A percentile compares a stretch with the other conserved stretches of the same genome.
phyloP scores from a whole-genome alignment of 2,329 filamentous ascomycete species.

The Xylaria sp. region DNA sequence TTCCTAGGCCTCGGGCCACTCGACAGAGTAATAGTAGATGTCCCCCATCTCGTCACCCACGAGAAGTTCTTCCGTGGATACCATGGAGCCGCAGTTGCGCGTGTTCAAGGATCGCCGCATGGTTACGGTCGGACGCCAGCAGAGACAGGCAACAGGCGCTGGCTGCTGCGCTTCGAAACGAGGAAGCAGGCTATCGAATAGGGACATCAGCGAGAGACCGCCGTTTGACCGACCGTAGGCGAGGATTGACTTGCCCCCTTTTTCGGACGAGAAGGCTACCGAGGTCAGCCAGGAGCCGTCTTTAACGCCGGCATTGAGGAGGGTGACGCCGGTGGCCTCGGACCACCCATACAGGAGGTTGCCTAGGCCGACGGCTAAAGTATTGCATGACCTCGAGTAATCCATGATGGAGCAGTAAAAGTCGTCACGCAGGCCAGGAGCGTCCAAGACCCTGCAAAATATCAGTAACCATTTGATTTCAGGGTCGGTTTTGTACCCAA shows the following conservation, averaged over 20 bases:
- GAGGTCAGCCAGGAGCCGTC: conserved; percentile 77
- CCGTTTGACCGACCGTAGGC: conserved; percentile 86
- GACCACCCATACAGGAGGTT: conserved; percentile 90
- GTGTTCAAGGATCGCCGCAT: conserved; percentile 64
- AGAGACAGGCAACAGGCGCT: conserved; percentile 79
- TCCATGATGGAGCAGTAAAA: conserved; percentile 94
- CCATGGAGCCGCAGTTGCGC: conserved; percentile 58
- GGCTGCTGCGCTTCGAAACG: conserved; percentile 81
- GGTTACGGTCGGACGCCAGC: conserved; percentile 76
- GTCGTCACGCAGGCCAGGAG: conserved; percentile 88
- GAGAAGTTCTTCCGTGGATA: conserved; percentile 82
- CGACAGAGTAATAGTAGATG: conserved; percentile 88
- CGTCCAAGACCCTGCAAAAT: conserved; percentile 77
- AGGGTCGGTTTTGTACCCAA: conserved; percentile 30
- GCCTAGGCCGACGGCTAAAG: conserved; percentile 84
- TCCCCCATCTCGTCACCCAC: conserved; percentile 86
- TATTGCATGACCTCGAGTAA: conserved; percentile 79
- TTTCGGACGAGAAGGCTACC: conserved; percentile 85
- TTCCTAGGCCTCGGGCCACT: conserved; percentile 79
- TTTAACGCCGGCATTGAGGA: conserved; percentile 58
- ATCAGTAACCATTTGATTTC: conserved; percentile 2
- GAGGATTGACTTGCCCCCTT: conserved; percentile 81
- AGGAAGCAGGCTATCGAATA: conserved; percentile 72
- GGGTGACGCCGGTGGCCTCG: conserved; percentile 74
- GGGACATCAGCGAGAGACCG: conserved; percentile 79